A percentile compares a stretch with the other conserved stretches of the same genome.
These are phyloP conservation scores for Stagonosporopsis vannaccii DNA, from an alignment of 2,329 filamentous ascomycete genomes.

Conservation along the genomic window DNA sequence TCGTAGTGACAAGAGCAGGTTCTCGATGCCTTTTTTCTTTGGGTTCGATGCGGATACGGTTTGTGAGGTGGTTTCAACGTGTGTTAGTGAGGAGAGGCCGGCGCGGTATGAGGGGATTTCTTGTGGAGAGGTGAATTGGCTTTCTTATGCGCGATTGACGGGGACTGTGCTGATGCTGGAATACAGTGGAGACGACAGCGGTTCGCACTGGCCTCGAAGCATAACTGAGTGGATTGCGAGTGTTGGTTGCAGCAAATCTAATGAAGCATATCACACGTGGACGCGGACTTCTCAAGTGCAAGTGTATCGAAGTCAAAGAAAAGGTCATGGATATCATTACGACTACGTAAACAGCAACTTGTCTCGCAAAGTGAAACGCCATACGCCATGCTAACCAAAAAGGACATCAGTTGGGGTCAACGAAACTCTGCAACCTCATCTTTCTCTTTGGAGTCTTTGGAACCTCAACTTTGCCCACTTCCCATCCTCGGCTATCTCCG, in stretches of 20 bases:
- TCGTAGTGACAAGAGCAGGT: constrained; percentile 47
- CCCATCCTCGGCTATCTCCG: constrained; percentile 9
- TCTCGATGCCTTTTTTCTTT: constrained; percentile 66
- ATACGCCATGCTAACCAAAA: not conserved
- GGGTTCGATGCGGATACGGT: constrained; percentile 61
- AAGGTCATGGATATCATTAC: not conserved
- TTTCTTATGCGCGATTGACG: not conserved
- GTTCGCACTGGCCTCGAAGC: not conserved
- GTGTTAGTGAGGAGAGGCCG: constrained; percentile 53
- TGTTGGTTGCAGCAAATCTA: not conserved
- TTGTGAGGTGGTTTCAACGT: constrained; percentile 58
- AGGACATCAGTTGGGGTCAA: constrained; percentile 1
- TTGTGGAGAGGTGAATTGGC: not conserved
- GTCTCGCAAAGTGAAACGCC: not conserved
- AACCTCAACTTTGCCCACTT: constrained; percentile 5
- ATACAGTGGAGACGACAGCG: not conserved
- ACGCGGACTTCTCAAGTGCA: not conserved
- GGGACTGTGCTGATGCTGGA: not conserved
- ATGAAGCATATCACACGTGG: not conserved
- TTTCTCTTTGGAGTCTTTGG: constrained; percentile 15
- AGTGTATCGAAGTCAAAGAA: not conserved
- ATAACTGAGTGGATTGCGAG: not conserved
- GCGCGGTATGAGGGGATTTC: constrained; percentile 56
- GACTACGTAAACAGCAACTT: not conserved
- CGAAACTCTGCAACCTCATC: constrained; percentile 30